Evolutionary conservation across 768 basidiomycete genomes (phyloP), one percentile per base, ranked within the genome.

Genomic region (Suillus subluteus): DNA sequence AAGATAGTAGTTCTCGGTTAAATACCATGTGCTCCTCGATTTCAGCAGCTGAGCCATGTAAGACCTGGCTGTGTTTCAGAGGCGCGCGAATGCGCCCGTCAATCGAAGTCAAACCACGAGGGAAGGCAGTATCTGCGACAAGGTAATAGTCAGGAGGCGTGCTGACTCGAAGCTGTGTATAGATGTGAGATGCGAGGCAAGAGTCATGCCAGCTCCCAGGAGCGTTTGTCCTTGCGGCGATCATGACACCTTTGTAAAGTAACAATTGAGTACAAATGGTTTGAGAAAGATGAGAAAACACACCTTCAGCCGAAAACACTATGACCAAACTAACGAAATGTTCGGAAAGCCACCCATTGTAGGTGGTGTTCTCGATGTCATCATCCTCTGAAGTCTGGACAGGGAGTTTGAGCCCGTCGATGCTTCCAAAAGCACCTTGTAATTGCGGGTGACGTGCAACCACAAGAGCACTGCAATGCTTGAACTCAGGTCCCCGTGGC

Each of bases 151-250:
- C 79, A 1, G 79, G 74, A 0, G 82, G 83, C 32, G 79, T 83
- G 3, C 69, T 30, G 3, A 63, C 71, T 0, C 58, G 69, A 0
- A 83, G 72, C 41, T 76, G 76, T 11, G 79, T 62, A 67, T 81
- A 84, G 13, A 86, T 79, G 1, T 72, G 76, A 1, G 68, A 70
- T 1, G 83, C 80, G 65, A 85, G 77, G 32, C 70, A 74, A 9
- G 82, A 75, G 66, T 86, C 80, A 70, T 85, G 85, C 83, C 83
- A 86, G 68, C 83, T 84, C 7, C 83, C 82, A 1, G 82, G 83
- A 0, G 78, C 74, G 72, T 84, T 84, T 12, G 80, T 61, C 11
- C 67, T 69, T 16, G 69, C 70, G 7, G 67, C 70, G 73, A 83
- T 79, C 9, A 84, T 75, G 8, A 66, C 63, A 38, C 82, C 82